A percentile compares a stretch with the other conserved stretches of the same genome.
These are phyloP conservation scores for Polysphondylium violaceum DNA, from an alignment of 78 protist species.

Conservation along the genomic window DNA sequence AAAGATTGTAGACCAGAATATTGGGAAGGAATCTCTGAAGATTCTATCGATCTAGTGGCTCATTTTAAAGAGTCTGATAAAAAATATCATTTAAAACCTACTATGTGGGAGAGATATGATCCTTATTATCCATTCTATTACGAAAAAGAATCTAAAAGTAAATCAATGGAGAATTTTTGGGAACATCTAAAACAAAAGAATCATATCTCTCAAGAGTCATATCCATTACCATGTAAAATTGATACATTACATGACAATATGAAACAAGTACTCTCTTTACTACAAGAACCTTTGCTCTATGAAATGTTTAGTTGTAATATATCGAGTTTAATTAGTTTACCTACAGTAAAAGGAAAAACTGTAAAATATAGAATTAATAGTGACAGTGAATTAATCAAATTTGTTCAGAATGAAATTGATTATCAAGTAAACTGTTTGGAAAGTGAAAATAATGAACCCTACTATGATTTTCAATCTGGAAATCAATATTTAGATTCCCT, in stretches of 20 bases:
- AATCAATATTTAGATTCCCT: constrained; percentile 15
- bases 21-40: constrained; percentile 1
- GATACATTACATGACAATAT: constrained; percentile 46
- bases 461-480: too few species aligned
- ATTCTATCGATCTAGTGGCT: constrained; percentile 30
- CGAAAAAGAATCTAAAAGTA: background rate
- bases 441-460: constrained; percentile 3
- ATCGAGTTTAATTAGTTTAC: too few species aligned
- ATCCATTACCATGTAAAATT: constrained; percentile 30
- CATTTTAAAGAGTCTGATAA: background rate
- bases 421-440: background rate
- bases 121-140: constrained; percentile 53
- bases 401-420: background rate
- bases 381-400: background rate
- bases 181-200: constrained; percentile 48
- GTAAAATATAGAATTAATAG: background rate
- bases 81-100: constrained; percentile 16
- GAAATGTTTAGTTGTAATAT: background rate
- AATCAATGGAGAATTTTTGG: constrained; percentile 25
- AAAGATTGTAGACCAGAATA: constrained; percentile 21
- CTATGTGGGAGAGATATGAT: constrained; percentile 48
- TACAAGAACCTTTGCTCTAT: constrained; percentile 47
- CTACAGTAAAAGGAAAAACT: too few species aligned
- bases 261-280: background rate
- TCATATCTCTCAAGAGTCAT: constrained; percentile 22